Percentiles rank a stretch among this genome's conserved stretches.
Evolutionary conservation across 345 rosid species (phyloP).

Genomic region (Raphanus raphanistrum): DNA sequence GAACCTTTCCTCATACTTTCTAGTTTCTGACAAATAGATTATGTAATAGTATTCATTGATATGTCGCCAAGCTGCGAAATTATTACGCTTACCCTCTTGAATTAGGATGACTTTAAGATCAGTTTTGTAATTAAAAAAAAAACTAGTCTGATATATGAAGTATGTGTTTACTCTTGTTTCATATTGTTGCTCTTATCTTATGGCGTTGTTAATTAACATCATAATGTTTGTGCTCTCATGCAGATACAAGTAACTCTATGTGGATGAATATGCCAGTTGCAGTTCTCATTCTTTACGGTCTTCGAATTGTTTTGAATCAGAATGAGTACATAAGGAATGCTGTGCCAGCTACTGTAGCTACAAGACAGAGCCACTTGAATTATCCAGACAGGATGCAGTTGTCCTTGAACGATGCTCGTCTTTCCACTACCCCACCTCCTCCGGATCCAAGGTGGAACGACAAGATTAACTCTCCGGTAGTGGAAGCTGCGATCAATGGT

Average conservation of each 20-base stretch:
- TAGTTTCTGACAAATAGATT: not conserved
- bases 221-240: not conserved
- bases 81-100: not conserved
- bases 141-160: too few species aligned
- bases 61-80: not conserved
- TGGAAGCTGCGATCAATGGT: slow-evolving; percentile 71
- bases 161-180: too few species aligned
- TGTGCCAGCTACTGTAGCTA: slow-evolving; percentile 41
- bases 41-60: not conserved
- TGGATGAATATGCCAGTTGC: slow-evolving; percentile 91
- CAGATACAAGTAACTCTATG: slow-evolving; percentile 94
- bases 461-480: slow-evolving; percentile 73
- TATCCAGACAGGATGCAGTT: slow-evolving; percentile 66
- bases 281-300: slow-evolving; percentile 47
- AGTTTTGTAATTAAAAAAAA: too few species aligned
- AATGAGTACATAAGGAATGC: slow-evolving; percentile 80
- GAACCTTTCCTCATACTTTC: not conserved
- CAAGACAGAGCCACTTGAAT: slow-evolving; percentile 48
- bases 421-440: slow-evolving; percentile 53
- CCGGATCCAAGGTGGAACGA: slow-evolving; percentile 80
- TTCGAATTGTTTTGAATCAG: slow-evolving; percentile 54
- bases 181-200: not conserved
- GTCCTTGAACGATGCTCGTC: slow-evolving; percentile 73
- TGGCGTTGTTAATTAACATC: not conserved
- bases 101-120: not conserved